These are phyloP conservation scores for Neurospora crassa DNA, from an alignment of 2,329 filamentous ascomycete genomes.

Conservation along the genomic window DNA sequence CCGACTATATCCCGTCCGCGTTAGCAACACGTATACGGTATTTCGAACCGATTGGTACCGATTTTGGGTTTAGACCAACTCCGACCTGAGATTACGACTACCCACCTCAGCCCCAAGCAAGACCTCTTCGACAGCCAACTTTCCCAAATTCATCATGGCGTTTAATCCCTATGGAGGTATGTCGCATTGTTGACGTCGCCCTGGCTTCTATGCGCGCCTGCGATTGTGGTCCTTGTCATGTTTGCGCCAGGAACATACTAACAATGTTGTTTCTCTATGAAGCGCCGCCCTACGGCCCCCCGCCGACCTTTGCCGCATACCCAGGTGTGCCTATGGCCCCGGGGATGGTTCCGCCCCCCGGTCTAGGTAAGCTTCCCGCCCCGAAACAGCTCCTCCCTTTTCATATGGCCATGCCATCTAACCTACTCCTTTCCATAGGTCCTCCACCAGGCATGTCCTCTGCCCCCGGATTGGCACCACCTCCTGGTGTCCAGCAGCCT, in stretches of 20 bases:
- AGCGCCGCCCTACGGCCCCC: conserved; percentile 60
- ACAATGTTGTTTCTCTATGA: conserved; percentile 14
- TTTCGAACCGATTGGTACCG: not conserved
- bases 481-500: conserved; percentile 68
- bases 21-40: not conserved
- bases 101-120: not conserved
- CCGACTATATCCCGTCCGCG: no score
- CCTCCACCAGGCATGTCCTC: conserved; percentile 72
- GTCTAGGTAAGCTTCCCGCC: conserved; percentile 55
- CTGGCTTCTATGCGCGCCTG: not conserved
- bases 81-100: not conserved
- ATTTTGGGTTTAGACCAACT: not conserved
- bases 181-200: conserved; percentile 11
- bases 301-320: conserved; percentile 64
- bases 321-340: conserved; percentile 51
- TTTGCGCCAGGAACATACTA: not conserved
- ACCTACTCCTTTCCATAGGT: conserved; percentile 32
- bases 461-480: conserved; percentile 69
- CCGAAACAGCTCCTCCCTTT: not conserved
- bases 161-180: conserved; percentile 53
- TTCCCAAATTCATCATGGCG: conserved; percentile 31
- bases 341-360: conserved; percentile 69
- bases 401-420: conserved; percentile 7
- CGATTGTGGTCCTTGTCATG: not conserved
- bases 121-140: not conserved